Evolutionary conservation across 345 rosid genomes (phyloP).

Genomic region (Laguncularia racemosa): DNA sequence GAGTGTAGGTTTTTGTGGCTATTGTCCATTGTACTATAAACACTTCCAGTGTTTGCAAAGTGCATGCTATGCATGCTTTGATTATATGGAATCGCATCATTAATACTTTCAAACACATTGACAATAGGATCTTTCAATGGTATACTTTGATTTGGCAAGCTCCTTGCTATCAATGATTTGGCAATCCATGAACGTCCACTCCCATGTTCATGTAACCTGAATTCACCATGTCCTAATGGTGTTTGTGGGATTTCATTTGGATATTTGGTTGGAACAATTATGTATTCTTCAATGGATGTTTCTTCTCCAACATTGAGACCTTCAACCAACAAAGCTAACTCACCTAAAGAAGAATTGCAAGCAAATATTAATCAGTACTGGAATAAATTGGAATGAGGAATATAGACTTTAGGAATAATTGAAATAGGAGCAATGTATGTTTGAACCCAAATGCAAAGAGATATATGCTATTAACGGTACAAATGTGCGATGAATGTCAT

Average conservation of each 20-base stretch:
- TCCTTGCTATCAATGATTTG: conserved; percentile 19
- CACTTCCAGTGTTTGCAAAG: conserved; percentile 18
- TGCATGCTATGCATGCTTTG: conserved; percentile 15
- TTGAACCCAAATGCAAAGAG: too few relatives aligned
- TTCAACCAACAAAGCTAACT: conserved; percentile 34
- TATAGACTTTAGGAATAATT: too few relatives aligned
- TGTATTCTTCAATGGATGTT: conserved; percentile 24
- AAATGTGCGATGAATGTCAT: too few relatives aligned
- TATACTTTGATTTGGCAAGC: conserved; percentile 13
- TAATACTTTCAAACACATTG: conserved; percentile 31
- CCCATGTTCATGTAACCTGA: conserved; percentile 16
- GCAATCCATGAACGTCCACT: conserved; percentile 13
- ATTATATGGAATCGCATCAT: conserved; percentile 10
- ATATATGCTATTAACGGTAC: too few relatives aligned
- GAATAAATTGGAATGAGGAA: neutral
- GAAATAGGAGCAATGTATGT: too few relatives aligned
- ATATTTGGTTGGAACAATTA: conserved; percentile 19
- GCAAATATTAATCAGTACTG: neutral
- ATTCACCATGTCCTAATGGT: conserved; percentile 5
- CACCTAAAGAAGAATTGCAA: conserved; percentile 17
- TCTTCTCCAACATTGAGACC: conserved; percentile 28
- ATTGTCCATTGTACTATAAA: conserved; percentile 12
- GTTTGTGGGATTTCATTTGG: neutral
- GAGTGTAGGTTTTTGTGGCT: conserved; percentile 9
- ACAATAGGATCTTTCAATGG: conserved; percentile 33